Evolutionary conservation across 2,329 filamentous ascomycete genomes (phyloP), one percentile per base, ranked within the genome.

Genomic region (Aspergillus sp.): DNA sequence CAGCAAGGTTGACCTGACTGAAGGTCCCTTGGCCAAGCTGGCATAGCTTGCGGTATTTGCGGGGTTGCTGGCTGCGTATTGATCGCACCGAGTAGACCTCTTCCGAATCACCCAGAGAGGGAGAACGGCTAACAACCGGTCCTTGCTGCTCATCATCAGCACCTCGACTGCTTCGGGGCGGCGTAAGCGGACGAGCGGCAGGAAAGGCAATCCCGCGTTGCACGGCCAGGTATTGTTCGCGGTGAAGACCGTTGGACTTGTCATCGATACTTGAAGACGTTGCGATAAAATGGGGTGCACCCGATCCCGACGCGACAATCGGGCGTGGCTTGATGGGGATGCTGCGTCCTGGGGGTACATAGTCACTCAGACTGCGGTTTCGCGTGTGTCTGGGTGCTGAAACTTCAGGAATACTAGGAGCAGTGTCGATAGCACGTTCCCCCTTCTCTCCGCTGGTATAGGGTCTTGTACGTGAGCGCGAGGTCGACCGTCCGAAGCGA

Each of bases 21-120:
- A 98, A 98, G 0, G 93, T 96, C 33, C 93, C 93, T 60, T 95
- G 88, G 4, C 93, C 93, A 5, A 98, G 78, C 54, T 84, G 74
- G 49, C 87, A 85, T 35, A 98, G 71, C 10, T 85, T 86, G 55
- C 87, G 81, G 83, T 93, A 98, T 55, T 82, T 78, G 48, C 85
- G 82, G 17, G 82, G 76, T 64, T 90, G 90, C 55, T 81, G 72
- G 49, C 88, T 82, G 44, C 78, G 74, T 30, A 86, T 76, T 2
- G 80, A 84, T 54, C 73, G 76, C 23, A 88, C 85, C 59, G 86
- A 78, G 61, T 90, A 93, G 53, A 83, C 82, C 56, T 90, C 84
- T 64, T 43, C 65, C 56, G 58, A 51, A 3, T 51, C 45, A 19
- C 58, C 55, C 6, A 58, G 32, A 13, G 53, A 43, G 1, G 58